Base-by-base conservation (phyloP, 495 filamentous ascomycete species). In the Tuber brumale region DNA sequence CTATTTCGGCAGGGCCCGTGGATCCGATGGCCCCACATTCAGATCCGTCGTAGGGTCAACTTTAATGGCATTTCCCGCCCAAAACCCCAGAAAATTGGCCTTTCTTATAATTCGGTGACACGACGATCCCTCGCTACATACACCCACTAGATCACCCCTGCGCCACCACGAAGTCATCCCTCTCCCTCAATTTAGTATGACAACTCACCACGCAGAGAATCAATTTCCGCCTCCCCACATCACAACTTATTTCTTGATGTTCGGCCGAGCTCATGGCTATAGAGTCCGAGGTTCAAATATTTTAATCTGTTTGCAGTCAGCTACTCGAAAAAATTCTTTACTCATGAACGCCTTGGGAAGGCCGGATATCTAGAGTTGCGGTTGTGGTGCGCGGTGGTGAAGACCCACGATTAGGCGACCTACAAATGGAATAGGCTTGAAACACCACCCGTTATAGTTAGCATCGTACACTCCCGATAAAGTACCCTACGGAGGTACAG, bases 1-100 rank as follows among this genome's bases (percentile, higher is more conserved):
- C 92, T 92, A 94, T 57, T 91, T 83, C 35, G 94, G 83, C 10
- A 89, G 91, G 76, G 91, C 85, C 10, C 88, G 85, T 80, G 93
- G 91, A 79, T 93, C 92, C 44, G 87, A 84, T 8, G 92, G 82
- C 6, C 86, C 91, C 0, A 86, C 88, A 78, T 92, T 92, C 18
- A 87, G 77, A 71, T 85, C 88, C 21, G 85, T 85, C 14, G 81
- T 84, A 1, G 1, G 73, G 8, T 85, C 84, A 9, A 86, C 79
- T 39, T 84, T 84, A 46, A 89, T 85, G 61, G 85, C 82, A 66
- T 84, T 85, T 0, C 88, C 87, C 0, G 87, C 85, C 4, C 89
- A 81, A 69, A 89, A 88, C 0, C 87, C 87, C 71, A 89, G 88
- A 5, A 88, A 87, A 61, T 87, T 88, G 12, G 87, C 81, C 66